Base-by-base conservation (phyloP, 306 rosid species). In the Cucurbita moschata region DNA sequence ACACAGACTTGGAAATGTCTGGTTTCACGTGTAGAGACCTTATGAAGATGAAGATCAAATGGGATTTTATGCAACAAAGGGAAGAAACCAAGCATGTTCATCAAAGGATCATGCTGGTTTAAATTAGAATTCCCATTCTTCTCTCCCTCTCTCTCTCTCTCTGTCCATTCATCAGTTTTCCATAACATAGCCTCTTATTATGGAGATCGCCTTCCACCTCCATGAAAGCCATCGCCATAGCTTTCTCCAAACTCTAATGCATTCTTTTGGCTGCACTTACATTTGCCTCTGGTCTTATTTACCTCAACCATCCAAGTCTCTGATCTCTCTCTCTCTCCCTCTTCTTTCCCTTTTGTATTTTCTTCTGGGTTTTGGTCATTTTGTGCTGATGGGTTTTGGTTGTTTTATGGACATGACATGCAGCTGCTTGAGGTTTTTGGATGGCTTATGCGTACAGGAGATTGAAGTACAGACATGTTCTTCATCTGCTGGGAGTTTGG, bases 271-370 rank as follows among this genome's bases (percentile, higher is more conserved):
- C 67, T 87, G 88, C 89, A 77, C 84, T 39, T 88, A 93, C 90
- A 80, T 90, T 80, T 90, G 96, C 59, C 71, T 93, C 2, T 93
- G 98, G 93, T 71, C 87, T 19, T 80, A 72, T 76, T 75, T 75
- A 69, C 82, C 88, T 58, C 79, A 73, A 35, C 79, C 81, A 43
- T 38, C 87, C 49, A 92, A 87, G 98, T 92, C 86, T 38, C 21
- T 57, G 1, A 21, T 59, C 51, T 51, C 0, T 10, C 57, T 59
- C 51, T 51, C 0, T 10, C 57, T 63, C 18, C 56, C 7, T 56
- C 35, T 35, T 47, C 42, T 43, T 40, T 57, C 7, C 7, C 26
- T 15, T 18, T 59, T 39, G 7, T 39, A n/a, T 39, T 61, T 30
- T 14, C 10, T 43, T 43, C 11, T 43, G 2, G 8, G 8, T 43